Evolutionary conservation across 2,329 filamentous ascomycete species (phyloP).

Genomic region (Fusarium pilosicola): DNA sequence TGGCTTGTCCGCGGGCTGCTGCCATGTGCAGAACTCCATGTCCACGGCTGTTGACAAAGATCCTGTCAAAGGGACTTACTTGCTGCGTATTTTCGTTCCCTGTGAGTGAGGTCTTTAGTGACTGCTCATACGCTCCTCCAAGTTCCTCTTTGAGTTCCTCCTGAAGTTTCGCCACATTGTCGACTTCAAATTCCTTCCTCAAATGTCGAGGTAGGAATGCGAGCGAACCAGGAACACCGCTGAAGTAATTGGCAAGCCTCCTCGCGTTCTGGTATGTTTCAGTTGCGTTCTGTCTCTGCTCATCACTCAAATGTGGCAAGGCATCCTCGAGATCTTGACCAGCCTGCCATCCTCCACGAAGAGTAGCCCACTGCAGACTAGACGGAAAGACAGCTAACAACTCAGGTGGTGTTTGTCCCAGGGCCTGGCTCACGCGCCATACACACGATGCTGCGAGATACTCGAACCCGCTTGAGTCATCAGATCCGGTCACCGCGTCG

Average conservation of each 20-base stretch:
- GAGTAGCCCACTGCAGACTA: not conserved
- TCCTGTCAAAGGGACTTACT: not conserved
- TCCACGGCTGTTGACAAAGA: not conserved
- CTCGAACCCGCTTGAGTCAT: not conserved
- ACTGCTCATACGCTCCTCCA: not conserved
- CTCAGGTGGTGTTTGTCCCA: not conserved
- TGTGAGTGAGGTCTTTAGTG: not conserved
- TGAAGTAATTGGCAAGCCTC: not conserved
- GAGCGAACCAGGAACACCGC: not conserved
- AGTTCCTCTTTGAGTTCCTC: not conserved
- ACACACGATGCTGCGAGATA: not conserved
- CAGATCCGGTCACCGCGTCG: not conserved
- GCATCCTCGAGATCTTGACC: not conserved
- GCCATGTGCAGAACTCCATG: not conserved
- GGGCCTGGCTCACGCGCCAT: not conserved
- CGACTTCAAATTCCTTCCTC: not conserved
- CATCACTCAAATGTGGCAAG: not conserved
- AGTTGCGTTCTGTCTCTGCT: not conserved
- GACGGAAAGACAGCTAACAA: not conserved
- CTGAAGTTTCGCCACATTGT: not conserved
- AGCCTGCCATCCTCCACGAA: not conserved
- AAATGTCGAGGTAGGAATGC: not conserved
- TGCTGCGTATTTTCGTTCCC: rapidly evolving
- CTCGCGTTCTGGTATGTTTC: not conserved
- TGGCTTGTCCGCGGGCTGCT: not conserved